Percentiles rank a stretch among this genome's conserved stretches.
phyloP scores from a whole-genome alignment of 2,329 filamentous ascomycete species.

The Fusarium virguliforme region DNA sequence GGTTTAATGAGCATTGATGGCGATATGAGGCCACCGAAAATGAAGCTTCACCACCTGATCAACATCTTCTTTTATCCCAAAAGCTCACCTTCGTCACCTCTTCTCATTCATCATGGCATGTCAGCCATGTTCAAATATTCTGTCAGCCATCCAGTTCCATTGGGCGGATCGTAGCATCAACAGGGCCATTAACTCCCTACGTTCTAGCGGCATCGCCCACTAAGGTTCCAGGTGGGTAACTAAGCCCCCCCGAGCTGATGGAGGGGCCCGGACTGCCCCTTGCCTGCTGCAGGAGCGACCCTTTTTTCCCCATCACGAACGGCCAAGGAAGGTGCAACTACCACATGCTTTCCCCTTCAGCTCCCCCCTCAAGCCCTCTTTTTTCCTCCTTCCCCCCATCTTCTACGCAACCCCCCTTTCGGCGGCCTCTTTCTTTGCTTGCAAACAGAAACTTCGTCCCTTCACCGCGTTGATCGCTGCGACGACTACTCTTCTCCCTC shows the following conservation, averaged over 20 bases:
- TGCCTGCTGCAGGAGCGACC: constrained; percentile 16
- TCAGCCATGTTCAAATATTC: not conserved
- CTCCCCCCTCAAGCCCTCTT: constrained; percentile 9
- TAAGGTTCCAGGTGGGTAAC: constrained; percentile 16
- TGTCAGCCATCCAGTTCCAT: constrained; percentile 13
- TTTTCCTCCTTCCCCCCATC: not conserved
- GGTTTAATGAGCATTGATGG: not conserved
- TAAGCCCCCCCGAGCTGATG: constrained; percentile 4
- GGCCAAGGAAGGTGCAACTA: constrained; percentile 13
- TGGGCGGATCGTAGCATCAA: constrained; percentile 5
- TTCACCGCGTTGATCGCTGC: constrained; percentile 19
- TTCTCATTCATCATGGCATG: not conserved
- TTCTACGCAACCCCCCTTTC: constrained; percentile 15
- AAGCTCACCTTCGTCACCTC: not conserved
- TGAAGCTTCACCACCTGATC: not conserved
- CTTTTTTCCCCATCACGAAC: constrained; percentile 6
- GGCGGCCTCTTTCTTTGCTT: constrained; percentile 11
- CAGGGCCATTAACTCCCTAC: constrained; percentile 13
- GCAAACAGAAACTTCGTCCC: constrained; percentile 2
- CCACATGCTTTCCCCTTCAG: constrained; percentile 23
- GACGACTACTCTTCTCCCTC: not conserved
- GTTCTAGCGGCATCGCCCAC: constrained; percentile 24
- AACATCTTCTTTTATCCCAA: not conserved
- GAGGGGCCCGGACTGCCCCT: constrained; percentile 6
- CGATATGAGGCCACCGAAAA: not conserved